A percentile compares a stretch with the other conserved stretches of the same genome.
These are phyloP conservation scores for Westerdykella sp. DNA, from an alignment of 2,329 filamentous ascomycete genomes.

Conservation along the genomic window DNA sequence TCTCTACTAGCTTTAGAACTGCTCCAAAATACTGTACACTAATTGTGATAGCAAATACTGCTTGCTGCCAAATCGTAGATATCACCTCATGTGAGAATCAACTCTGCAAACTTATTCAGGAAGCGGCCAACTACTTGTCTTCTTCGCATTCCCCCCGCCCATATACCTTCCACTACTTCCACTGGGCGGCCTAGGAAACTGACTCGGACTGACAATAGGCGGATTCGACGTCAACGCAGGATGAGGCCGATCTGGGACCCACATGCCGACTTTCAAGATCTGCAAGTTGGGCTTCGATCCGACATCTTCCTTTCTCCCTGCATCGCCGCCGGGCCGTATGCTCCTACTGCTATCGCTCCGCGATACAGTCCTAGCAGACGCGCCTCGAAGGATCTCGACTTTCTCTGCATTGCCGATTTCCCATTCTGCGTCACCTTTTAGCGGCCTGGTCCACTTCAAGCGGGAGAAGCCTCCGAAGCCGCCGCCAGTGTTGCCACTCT, in stretches of 20 bases:
- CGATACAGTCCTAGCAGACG: constrained; percentile 6
- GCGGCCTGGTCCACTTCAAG: neutral
- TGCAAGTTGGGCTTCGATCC: neutral
- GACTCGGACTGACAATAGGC: constrained; percentile 4
- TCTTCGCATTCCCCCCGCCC: neutral
- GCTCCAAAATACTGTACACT: too few relatives aligned
- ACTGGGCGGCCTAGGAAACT: constrained; percentile 1
- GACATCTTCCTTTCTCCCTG: neutral
- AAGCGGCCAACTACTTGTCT: constrained; percentile 15
- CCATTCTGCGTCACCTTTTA: constrained; percentile 11
- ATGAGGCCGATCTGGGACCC: constrained; percentile 3
- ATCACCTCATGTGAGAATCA: too few relatives aligned
- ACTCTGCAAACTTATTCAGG: too few relatives aligned
- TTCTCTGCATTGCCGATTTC: constrained; percentile 16
- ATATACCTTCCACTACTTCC: neutral
- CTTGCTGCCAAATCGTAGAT: too few relatives aligned
- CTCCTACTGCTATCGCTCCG: constrained; percentile 1
- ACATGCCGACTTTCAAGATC: constrained; percentile 12
- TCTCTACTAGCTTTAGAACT: too few relatives aligned
- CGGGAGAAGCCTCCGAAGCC: constrained; percentile 5
- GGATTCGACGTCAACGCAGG: constrained; percentile 12
- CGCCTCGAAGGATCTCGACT: constrained; percentile 13
- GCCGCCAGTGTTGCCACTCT: neutral
- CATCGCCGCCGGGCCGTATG: neutral
- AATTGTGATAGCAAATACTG: too few relatives aligned